Conservation (phyloP, 306 rosid genomes). For the Dicorynia guianensis region DNA sequence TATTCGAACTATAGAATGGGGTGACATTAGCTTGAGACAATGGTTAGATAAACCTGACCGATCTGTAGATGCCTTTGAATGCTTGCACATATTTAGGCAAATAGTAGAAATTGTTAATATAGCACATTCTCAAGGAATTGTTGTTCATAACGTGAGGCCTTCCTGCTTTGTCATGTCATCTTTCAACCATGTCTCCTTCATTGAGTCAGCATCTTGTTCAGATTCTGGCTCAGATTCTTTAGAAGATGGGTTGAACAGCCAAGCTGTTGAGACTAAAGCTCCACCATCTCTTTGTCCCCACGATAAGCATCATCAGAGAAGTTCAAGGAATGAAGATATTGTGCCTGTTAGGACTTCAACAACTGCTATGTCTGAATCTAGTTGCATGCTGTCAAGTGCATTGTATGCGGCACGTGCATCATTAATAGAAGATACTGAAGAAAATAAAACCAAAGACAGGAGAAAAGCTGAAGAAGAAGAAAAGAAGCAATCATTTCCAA, state of each 20-base stretch:
- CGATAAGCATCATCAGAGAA: conserved; percentile 50
- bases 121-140: conserved; percentile 91
- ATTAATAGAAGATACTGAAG: conserved; percentile 71
- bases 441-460: conserved; percentile 65
- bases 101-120: conserved; percentile 78
- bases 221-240: conserved; percentile 90
- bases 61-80: conserved; percentile 70
- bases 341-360: conserved; percentile 51
- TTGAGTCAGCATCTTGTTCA: conserved; percentile 94
- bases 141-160: conserved; percentile 92
- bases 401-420: conserved; percentile 70
- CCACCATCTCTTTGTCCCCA: conserved; percentile 52
- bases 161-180: conserved; percentile 97
- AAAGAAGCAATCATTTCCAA: conserved; percentile 83
- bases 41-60: conserved; percentile 92
- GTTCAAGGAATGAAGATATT: conserved; percentile 68
- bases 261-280: conserved; percentile 56
- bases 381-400: conserved; percentile 87
- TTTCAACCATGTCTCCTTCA: conserved; percentile 88
- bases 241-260: conserved; percentile 67
- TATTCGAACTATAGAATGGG: conserved; percentile 64
- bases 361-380: conserved; percentile 70
- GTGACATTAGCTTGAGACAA: conserved; percentile 90
- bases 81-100: conserved; percentile 89
- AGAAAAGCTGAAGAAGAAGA: conserved; percentile 72